Evolutionary conservation across 768 basidiomycete genomes (phyloP), one percentile per base, ranked within the genome.

Genomic region (Crucibulum laeve): DNA sequence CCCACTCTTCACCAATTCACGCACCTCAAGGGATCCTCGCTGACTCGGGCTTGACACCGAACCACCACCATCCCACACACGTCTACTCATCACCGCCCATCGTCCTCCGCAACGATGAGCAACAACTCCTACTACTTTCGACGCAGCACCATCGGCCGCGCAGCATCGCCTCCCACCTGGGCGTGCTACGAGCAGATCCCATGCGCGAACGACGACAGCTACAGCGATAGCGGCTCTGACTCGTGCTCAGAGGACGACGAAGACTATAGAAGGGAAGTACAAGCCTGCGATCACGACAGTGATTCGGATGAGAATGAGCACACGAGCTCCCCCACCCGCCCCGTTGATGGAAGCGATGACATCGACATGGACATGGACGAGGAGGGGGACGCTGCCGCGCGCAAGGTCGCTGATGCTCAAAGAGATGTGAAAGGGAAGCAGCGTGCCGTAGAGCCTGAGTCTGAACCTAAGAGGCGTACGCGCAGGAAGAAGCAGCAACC

Each of bases 111-210:
- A 38, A 55, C 53, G 36, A 75, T 74, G 70, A 69, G 57, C 57
- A 63, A 64, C 34, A 52, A 66, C 49, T 61, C 71, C 1, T 72
- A 64, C 54, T 71, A 75, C 58, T 81, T 77, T 66, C 84, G 84
- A 42, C 80, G 82, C 40, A 84, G 87, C 52, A 76, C 78, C 32
- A 79, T 89, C 52, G 87, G 88, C 18, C 77, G 87, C 41, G 87
- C 88, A 28, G 80, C 87, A 14, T 88, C 86, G 3, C 88, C 88
- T 1, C 87, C 88, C 19, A 89, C 86, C 0, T 90, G 87, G 87
- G 87, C 87, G 8, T 91, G 87, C 73, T 91, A 90, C 63, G 88
- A 91, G 74, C 87, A 90, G 76, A 90, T 90, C 61, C 83, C 81
- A 49, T 79, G 71, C 64, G 79, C 76, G 72, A 8, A 80, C 57